A percentile compares a stretch with the other conserved stretches of the same genome.
Conservation (phyloP, 78 protist genomes). For the Diacronema lutheri region DNA sequence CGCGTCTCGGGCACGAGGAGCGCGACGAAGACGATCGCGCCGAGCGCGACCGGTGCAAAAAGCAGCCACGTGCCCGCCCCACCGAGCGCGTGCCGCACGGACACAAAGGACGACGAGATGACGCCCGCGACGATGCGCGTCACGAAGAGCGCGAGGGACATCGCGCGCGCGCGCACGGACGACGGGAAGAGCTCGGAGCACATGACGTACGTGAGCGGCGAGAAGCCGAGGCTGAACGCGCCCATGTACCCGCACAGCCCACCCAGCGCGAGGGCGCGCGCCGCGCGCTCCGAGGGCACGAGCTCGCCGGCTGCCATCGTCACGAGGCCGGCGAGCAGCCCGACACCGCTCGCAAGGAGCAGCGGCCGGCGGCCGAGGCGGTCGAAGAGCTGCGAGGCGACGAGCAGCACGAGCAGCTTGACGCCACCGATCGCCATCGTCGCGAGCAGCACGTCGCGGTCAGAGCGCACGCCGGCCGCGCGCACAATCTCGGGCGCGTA, state of each 20-base stretch:
- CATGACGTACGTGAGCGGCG: constrained; percentile 11
- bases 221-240: background rate
- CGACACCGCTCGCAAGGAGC: too few relatives aligned
- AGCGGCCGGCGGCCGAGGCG: background rate
- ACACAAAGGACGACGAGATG: background rate
- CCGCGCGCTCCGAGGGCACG: too few relatives aligned
- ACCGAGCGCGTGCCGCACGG: background rate
- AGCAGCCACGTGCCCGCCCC: background rate
- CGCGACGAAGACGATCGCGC: background rate
- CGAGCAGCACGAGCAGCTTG: background rate
- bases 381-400: background rate
- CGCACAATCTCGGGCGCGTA: background rate
- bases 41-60: background rate
- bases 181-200: constrained; percentile 1
- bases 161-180: background rate
- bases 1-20: background rate
- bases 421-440: background rate
- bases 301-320: too few relatives aligned
- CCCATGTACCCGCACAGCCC: background rate
- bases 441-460: background rate
- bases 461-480: background rate
- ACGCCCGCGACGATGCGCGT: constrained; percentile 13
- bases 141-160: constrained; percentile 9
- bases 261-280: background rate
- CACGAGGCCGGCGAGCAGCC: too few relatives aligned